Evolutionary conservation across 352 stramenopile species (phyloP).

Genomic region (Phytophthora meadii): DNA sequence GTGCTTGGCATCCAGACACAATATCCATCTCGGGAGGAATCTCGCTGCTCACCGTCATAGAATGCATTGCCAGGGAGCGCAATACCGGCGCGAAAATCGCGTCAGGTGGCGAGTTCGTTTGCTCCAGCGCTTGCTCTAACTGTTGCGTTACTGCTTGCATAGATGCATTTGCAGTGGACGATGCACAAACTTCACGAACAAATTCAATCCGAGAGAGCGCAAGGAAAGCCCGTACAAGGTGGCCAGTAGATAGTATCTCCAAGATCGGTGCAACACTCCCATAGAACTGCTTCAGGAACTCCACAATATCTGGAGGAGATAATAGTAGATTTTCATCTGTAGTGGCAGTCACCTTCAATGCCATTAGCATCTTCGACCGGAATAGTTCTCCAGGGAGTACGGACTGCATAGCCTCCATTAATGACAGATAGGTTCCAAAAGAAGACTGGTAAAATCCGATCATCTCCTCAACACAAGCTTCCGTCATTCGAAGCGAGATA

Average conservation of each 20-base stretch:
- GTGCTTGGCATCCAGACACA: constrained; percentile 39
- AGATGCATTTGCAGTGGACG: constrained; percentile 31
- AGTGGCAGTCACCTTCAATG: constrained; percentile 2
- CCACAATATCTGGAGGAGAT: constrained; percentile 20
- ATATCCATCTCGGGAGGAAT: constrained; percentile 47
- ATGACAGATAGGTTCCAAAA: constrained; percentile 8
- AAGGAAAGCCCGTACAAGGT: constrained; percentile 36
- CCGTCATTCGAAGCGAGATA: constrained; percentile 32
- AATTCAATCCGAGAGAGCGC: constrained; percentile 56
- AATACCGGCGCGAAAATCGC: constrained; percentile 46
- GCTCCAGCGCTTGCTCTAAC: constrained; percentile 49
- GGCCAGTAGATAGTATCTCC: constrained; percentile 15
- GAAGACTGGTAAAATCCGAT: constrained; percentile 42
- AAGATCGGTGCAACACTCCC: constrained; percentile 26
- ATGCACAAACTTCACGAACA: constrained; percentile 48
- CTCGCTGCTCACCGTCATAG: constrained; percentile 1
- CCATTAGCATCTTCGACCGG: constrained; percentile 14
- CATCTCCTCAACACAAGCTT: constrained; percentile 39
- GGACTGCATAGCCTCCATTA: constrained; percentile 38
- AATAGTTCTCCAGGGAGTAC: constrained; percentile 41
- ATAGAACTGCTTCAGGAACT: constrained; percentile 44
- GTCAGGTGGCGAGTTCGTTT: constrained; percentile 25
- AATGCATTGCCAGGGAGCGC: constrained; percentile 25
- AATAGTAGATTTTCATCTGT: constrained; percentile 13
- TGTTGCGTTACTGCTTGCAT: constrained; percentile 55